phyloP scores from a whole-genome alignment of 306 rosid genomes.

The Sicyos edulis region DNA sequence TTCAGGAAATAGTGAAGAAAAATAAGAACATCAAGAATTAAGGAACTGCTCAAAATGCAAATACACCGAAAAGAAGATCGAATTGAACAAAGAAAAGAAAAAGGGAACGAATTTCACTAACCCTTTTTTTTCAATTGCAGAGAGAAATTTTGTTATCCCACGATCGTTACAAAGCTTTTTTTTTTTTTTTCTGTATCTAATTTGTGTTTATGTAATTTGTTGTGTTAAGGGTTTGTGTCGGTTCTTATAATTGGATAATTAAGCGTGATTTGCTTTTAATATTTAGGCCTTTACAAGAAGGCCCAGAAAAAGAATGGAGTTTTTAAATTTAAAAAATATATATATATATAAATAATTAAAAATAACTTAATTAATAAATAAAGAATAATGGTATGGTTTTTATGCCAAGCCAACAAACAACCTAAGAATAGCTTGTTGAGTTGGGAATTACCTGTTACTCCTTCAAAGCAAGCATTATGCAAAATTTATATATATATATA shows the following conservation, averaged over 20 bases:
- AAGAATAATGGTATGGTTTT: slow-evolving; percentile 16
- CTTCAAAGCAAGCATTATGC: slow-evolving; percentile 12
- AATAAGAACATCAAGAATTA: slow-evolving; percentile 2
- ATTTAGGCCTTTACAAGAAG: slow-evolving; percentile 5
- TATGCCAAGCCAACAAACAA: slow-evolving; percentile 16
- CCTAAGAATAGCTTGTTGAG: slow-evolving; percentile 25
- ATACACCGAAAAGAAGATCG: slow-evolving; percentile 12
- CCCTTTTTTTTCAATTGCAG: slow-evolving; percentile 16
- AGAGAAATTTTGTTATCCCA: slow-evolving; percentile 15
- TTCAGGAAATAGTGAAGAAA: background rate
- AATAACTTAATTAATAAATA: slow-evolving; percentile 4
- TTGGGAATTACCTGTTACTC: slow-evolving; percentile 19
- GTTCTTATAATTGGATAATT: slow-evolving; percentile 16
- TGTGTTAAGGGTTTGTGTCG: slow-evolving; percentile 11
- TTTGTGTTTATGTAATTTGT: too few species aligned
- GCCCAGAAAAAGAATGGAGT: slow-evolving; percentile 1
- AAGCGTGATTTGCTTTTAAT: slow-evolving; percentile 15
- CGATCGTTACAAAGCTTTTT: background rate
- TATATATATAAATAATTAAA: too few species aligned
- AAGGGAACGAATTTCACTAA: slow-evolving; percentile 8
- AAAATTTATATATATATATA: too few species aligned
- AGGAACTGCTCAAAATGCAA: slow-evolving; percentile 5
- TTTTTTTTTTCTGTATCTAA: background rate
- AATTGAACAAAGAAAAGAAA: background rate
- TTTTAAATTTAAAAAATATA: too few species aligned